Evolutionary conservation across 2,329 filamentous ascomycete species (phyloP), one percentile per base, ranked within the genome.

Genomic region (Trichoderma atrobrunneum): DNA sequence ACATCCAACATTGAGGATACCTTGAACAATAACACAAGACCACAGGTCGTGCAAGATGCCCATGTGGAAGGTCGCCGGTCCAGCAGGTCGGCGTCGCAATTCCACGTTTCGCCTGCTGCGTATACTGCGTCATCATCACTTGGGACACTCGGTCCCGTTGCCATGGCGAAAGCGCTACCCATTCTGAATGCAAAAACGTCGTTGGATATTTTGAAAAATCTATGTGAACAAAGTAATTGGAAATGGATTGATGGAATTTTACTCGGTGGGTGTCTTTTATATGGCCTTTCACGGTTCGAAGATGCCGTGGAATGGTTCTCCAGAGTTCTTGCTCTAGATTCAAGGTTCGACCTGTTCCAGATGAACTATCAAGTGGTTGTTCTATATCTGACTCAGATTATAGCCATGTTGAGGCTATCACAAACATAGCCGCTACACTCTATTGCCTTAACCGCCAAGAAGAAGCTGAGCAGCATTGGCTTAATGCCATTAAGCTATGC

Each of bases 161-260:
- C 75, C 21, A 66, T 71, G n/a, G 72, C 71, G 28, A 76, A 75
- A 32, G 61, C 72, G 12, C 85, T 86, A 1, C 84, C 87, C 5
- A 78, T 87, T 26, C 80, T 85, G 7, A 70, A 88, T 74, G 93
- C 93, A 10, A 87, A 86, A 61, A 85, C 87, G 7, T 92, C 92
- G 3, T 82, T 97, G 24, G 89, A 93, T 48, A 89, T 94, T 77
- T 85, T 97, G 24, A 90, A 89, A 18, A 89, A 86, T 74, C 83
- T 97, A 7, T 97, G 94, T 78, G 90, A 92, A 77, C 91, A 95
- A 79, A 93, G 91, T 77, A 87, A 87, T 11, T 96, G 93, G 93
- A 88, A 90, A 76, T 99, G 96, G 96, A 88, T 94, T 68, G 95
- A 98, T 78, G 96, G 96, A 2, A 95, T 98, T 85, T 85, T 98